These are phyloP conservation scores for Crotalaria pallida DNA, from an alignment of 306 rosid species.

Conservation along the genomic window DNA sequence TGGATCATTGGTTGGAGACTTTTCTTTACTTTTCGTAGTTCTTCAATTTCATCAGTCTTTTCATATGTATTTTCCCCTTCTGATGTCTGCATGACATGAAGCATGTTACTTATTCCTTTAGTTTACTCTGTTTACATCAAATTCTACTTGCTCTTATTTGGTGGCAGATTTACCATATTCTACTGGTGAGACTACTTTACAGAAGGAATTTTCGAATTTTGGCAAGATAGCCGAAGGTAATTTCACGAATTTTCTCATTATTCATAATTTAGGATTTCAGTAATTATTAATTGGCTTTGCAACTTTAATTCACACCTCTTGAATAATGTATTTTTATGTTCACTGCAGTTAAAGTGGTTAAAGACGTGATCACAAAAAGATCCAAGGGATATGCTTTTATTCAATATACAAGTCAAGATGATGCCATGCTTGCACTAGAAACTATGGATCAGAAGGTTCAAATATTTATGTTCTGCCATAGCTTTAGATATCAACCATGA, in stretches of 20 bases:
- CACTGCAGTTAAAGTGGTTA: conserved; percentile 53
- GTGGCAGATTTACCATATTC: conserved; percentile 81
- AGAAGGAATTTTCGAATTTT: conserved; percentile 62
- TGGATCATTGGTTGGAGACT: neutral
- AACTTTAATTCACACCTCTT: neutral
- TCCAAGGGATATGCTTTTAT: conserved; percentile 84
- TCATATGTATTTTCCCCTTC: neutral
- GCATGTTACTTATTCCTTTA: neutral
- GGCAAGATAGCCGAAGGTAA: conserved; percentile 88
- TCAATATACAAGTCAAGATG: conserved; percentile 70
- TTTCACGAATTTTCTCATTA: neutral
- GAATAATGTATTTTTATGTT: neutral
- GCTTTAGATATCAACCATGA: neutral
- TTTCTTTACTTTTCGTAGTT: neutral
- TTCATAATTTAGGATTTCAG: neutral
- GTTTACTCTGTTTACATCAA: neutral
- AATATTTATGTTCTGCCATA: neutral
- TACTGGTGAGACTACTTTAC: conserved; percentile 51
- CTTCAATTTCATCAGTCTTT: neutral
- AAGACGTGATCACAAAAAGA: conserved; percentile 46
- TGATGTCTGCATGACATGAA: neutral
- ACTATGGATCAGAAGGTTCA: conserved; percentile 84
- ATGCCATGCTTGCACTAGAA: conserved; percentile 81
- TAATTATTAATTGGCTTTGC: neutral
- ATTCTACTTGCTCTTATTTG: conserved; percentile 18